A percentile compares a stretch with the other conserved stretches of the same genome.
These are phyloP conservation scores for Chrysophaeum taylorii DNA, from an alignment of 352 stramenopile species.

Conservation along the genomic window DNA sequence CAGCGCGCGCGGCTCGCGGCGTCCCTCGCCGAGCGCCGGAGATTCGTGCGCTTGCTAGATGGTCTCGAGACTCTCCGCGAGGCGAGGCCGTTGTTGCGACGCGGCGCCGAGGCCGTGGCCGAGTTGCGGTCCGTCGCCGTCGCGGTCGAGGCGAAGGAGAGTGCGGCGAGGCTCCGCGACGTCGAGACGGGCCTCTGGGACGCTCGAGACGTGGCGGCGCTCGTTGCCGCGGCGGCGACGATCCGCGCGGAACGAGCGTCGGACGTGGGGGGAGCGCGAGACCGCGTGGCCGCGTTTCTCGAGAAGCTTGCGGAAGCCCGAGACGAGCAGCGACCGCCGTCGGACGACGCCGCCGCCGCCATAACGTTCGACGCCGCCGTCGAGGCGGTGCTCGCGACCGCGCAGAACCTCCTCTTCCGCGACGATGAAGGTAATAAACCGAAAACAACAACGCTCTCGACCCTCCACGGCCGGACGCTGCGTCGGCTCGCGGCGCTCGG, in stretches of 20 bases:
- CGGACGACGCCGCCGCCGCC: slow-evolving; percentile 4
- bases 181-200: not conserved
- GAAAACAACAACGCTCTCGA: not conserved
- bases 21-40: slow-evolving; percentile 32
- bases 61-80: not conserved
- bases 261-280: not conserved
- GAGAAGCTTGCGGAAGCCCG: no score
- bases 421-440: not conserved
- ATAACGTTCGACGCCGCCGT: slow-evolving; percentile 13
- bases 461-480: not conserved
- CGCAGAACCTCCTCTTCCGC: slow-evolving; percentile 17
- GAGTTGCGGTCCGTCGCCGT: slow-evolving; percentile 20
- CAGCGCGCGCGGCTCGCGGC: slow-evolving; percentile 63
- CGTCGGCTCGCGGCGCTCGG: not conserved
- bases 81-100: slow-evolving; percentile 11
- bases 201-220: not conserved
- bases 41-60: not conserved
- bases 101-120: slow-evolving; percentile 34
- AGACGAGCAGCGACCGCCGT: no score
- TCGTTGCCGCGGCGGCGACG: not conserved
- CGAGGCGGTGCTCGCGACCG: slow-evolving; percentile 23
- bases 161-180: slow-evolving; percentile 14
- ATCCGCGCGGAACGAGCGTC: not conserved
- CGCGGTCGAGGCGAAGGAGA: slow-evolving; percentile 15
- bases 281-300: no score